Percentiles rank a stretch among this genome's conserved stretches.
phyloP scores from a whole-genome alignment of 345 rosid genomes.

The Turnera subulata region DNA sequence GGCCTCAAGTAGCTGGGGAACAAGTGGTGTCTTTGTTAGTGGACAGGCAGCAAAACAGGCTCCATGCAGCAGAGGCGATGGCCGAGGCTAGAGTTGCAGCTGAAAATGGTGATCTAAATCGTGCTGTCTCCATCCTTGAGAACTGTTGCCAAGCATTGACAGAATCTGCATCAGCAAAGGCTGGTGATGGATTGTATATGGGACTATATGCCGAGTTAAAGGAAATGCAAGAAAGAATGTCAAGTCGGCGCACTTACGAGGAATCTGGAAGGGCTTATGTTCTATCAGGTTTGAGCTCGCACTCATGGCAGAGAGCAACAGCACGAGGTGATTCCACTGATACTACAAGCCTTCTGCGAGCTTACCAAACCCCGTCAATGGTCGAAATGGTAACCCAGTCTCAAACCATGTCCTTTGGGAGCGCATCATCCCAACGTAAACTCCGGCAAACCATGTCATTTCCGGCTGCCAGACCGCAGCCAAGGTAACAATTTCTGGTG shows the following conservation, averaged over 20 bases:
- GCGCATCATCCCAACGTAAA: constrained; percentile 49
- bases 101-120: constrained; percentile 66
- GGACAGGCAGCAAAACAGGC: constrained; percentile 79
- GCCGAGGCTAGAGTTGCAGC: constrained; percentile 68
- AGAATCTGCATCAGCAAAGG: constrained; percentile 58
- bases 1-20: constrained; percentile 45
- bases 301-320: constrained; percentile 97
- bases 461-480: constrained; percentile 50
- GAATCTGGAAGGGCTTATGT: constrained; percentile 88
- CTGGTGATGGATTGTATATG: constrained; percentile 60
- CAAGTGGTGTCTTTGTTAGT: constrained; percentile 69
- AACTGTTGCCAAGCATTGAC: constrained; percentile 47
- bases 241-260: constrained; percentile 78
- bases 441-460: constrained; percentile 67
- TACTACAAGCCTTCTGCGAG: constrained; percentile 65
- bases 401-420: constrained; percentile 52
- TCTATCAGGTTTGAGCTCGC: constrained; percentile 93
- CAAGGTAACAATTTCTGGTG: constrained; percentile 38
- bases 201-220: constrained; percentile 80
- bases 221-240: constrained; percentile 96
- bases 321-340: constrained; percentile 90
- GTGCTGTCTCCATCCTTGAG: constrained; percentile 62
- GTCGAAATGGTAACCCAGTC: constrained; percentile 83
- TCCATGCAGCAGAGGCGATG: constrained; percentile 84
- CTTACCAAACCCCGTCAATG: constrained; percentile 92